Base-by-base conservation (phyloP, 192 early-diverging fungal genomes). In the Entomortierella beljakovae region DNA sequence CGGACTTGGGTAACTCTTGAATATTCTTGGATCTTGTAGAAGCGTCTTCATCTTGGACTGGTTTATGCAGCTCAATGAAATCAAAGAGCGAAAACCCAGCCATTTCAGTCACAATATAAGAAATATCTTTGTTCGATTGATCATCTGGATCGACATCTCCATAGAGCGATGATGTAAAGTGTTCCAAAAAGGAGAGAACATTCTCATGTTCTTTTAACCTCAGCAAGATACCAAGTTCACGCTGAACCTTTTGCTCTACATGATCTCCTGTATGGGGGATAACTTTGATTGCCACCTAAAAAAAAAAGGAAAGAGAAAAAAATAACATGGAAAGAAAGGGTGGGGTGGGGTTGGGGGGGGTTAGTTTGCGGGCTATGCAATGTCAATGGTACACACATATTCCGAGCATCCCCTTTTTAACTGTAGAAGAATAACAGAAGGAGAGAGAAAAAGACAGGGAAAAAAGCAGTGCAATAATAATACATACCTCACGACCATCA, bases 261-360 rank as follows among this genome's bases (percentile, higher is more conserved):
- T 64, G 61, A 16, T 71, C 70, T 2, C 61, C 61, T 33, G 60
- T 62, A 26, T 71, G 70, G 6, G 70, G 70, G 49, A 71, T 64
- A 5, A 71, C 60, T 34, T 71, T 71, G 61, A 71, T 71, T 2
- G 70, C 70, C 18, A 71, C 70, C 70, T 71, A 38, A n/a, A 57
- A 51, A 51, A 18, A 51, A 51, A 51, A 51, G n/a, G 23, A 51
- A 51, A 18, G n/a, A 51, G 23, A 51, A 51, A 51, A 51, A 51
- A 51, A 51, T 15, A 51, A 51, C 7, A 51, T 6, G 49, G 49
- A 40, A 6, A 40, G 37, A 13, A 40, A 20, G 43, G 15, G 43
- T 5, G 15, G 15, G 15, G 43, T 20, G 43, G 20, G 43, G 15
- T 3, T 3, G 20, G 15, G 20, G 43, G 43, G 20, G 43, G 43